phyloP scores from a whole-genome alignment of 352 stramenopile species.

The Plasmopara viticola region DNA sequence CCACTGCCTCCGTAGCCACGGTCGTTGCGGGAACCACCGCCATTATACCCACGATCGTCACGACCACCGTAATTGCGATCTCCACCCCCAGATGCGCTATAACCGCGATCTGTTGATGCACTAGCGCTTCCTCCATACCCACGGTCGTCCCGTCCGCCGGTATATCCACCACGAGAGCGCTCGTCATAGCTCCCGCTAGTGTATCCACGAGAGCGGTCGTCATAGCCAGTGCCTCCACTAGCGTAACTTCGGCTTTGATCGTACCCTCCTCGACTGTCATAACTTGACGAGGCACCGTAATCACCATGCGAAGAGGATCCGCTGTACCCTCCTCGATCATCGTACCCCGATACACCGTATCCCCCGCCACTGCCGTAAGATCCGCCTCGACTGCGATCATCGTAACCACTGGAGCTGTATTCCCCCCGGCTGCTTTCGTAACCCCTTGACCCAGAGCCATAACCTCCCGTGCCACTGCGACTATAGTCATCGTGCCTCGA shows the following conservation, averaged over 20 bases:
- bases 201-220: slow-evolving; percentile 24
- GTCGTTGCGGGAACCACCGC: slow-evolving; percentile 2
- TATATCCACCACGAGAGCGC: slow-evolving; percentile 17
- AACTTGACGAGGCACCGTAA: slow-evolving; percentile 13
- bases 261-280: slow-evolving; percentile 26
- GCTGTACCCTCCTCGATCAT: slow-evolving; percentile 15
- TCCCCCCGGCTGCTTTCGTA: slow-evolving; percentile 19
- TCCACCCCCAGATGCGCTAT: slow-evolving; percentile 1
- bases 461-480: slow-evolving; percentile 17
- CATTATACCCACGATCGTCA: slow-evolving; percentile 11
- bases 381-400: slow-evolving; percentile 7
- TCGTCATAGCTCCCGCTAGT: slow-evolving; percentile 14
- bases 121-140: slow-evolving; percentile 11
- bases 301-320: slow-evolving; percentile 7
- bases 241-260: slow-evolving; percentile 16
- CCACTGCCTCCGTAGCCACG: slow-evolving; percentile 11
- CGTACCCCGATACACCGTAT: slow-evolving; percentile 8
- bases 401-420: slow-evolving; percentile 23
- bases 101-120: slow-evolving; percentile 5
- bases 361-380: slow-evolving; percentile 12
- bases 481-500: slow-evolving; percentile 26
- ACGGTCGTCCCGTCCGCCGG: slow-evolving; percentile 8
- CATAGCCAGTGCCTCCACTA: slow-evolving; percentile 17
- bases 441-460: slow-evolving; percentile 10
- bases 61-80: slow-evolving; percentile 4